A percentile compares a stretch with the other conserved stretches of the same genome.
These are phyloP conservation scores for Akanthomyces dipterigenus DNA, from an alignment of 2,329 filamentous ascomycete species.

Conservation along the genomic window DNA sequence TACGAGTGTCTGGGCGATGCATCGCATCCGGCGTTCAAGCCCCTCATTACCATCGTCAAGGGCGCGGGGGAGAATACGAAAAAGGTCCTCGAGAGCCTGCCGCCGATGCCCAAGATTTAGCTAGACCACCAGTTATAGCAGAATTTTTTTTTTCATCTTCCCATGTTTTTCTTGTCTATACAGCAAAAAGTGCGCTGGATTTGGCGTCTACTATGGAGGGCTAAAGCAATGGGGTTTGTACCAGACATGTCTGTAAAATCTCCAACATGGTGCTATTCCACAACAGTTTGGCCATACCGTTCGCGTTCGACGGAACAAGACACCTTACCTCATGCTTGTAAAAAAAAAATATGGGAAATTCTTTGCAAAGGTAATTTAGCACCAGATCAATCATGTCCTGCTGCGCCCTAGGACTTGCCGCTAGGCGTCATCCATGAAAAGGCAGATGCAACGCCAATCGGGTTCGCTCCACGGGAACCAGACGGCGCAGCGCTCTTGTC, in stretches of 20 bases:
- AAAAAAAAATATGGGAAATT: not conserved
- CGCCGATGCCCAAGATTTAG: constrained; percentile 49
- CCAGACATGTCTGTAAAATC: not conserved
- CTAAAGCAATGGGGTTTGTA: too few species aligned
- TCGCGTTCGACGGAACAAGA: not conserved
- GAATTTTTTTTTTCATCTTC: not conserved
- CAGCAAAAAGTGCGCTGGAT: not conserved
- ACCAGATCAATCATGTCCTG: constrained; percentile 15
- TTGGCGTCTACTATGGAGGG: not conserved
- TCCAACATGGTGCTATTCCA: not conserved
- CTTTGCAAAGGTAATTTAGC: not conserved
- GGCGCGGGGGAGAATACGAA: constrained; percentile 66
- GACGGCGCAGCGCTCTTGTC: constrained; percentile 34
- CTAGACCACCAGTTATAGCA: not conserved
- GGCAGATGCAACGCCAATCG: constrained; percentile 84
- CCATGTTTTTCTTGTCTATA: not conserved
- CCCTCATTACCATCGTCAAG: constrained; percentile 71
- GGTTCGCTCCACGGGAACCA: constrained; percentile 62
- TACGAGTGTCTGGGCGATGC: constrained; percentile 90
- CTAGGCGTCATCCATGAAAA: constrained; percentile 81
- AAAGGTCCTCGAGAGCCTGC: constrained; percentile 57
- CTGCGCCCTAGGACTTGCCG: constrained; percentile 31
- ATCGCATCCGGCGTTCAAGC: constrained; percentile 62
- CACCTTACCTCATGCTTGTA: not conserved
- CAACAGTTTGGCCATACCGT: not conserved